These are phyloP conservation scores for Testicularia cyperi DNA, from an alignment of 1,284 basidiomycete genomes.

Conservation along the genomic window DNA sequence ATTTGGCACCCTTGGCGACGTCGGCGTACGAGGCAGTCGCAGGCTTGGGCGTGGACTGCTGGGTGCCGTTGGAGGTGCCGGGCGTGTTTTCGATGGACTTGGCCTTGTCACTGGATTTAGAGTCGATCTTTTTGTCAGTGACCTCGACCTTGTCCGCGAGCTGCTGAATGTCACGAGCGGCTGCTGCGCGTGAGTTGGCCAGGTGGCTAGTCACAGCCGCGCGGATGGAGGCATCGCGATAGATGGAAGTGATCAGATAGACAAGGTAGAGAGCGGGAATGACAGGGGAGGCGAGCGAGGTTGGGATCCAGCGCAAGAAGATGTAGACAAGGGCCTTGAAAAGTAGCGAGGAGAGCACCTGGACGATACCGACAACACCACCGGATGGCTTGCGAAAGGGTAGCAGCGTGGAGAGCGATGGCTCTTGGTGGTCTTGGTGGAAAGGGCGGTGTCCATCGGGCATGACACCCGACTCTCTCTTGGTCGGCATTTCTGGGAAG, in stretches of 20 bases:
- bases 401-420: neutral
- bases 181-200: neutral
- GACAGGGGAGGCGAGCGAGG: conserved; percentile 23
- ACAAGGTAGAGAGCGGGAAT: conserved; percentile 42
- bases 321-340: conserved; percentile 47
- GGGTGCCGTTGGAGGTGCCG: conserved; percentile 6
- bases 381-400: conserved; percentile 24
- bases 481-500: conserved; percentile 14
- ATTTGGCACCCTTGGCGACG: conserved; percentile 18
- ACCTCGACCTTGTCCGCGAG: conserved; percentile 37
- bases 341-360: conserved; percentile 37
- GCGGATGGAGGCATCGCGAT: conserved; percentile 33
- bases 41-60: conserved; percentile 3
- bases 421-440: conserved; percentile 1
- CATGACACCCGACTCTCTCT: conserved; percentile 28
- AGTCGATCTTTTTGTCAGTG: conserved; percentile 19
- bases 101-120: conserved; percentile 17
- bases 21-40: conserved; percentile 19
- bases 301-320: conserved; percentile 54
- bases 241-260: conserved; percentile 33
- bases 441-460: conserved; percentile 9
- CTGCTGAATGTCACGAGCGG: conserved; percentile 29
- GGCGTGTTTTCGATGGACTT: conserved; percentile 25
- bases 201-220: conserved; percentile 15
- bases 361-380: conserved; percentile 28